A percentile compares a stretch with the other conserved stretches of the same genome.
Conservation (phyloP, 169 alveolate genomes). For the Plasmodium berghei region DNA sequence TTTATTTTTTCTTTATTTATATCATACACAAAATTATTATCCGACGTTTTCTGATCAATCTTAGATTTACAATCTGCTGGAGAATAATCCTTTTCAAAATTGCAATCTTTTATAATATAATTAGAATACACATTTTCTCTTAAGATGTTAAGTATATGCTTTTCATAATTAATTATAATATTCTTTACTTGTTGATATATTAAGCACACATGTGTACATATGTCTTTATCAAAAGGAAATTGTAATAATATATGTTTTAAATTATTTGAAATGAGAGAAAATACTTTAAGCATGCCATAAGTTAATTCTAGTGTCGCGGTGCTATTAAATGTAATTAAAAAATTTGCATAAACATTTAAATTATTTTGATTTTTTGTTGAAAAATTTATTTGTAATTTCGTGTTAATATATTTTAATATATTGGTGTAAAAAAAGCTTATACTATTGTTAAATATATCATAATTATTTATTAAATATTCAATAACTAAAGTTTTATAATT, state of each 20-base stretch:
- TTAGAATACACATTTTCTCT: slow-evolving; percentile 1
- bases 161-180: slow-evolving; percentile 55
- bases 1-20: background rate
- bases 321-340: slow-evolving; percentile 42
- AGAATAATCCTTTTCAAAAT: background rate
- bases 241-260: slow-evolving; percentile 67
- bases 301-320: slow-evolving; percentile 61
- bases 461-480: slow-evolving; percentile 72
- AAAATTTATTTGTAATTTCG: slow-evolving; percentile 58
- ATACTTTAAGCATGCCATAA: slow-evolving; percentile 27
- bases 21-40: background rate
- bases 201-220: slow-evolving; percentile 77
- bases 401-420: slow-evolving; percentile 54
- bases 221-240: slow-evolving; percentile 76
- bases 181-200: slow-evolving; percentile 55
- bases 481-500: slow-evolving; percentile 63
- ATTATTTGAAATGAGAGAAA: slow-evolving; percentile 60
- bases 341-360: slow-evolving; percentile 75
- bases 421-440: slow-evolving; percentile 23
- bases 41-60: background rate
- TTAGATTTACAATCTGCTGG: background rate
- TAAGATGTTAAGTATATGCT: slow-evolving; percentile 7
- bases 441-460: slow-evolving; percentile 30
- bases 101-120: background rate
- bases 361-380: slow-evolving; percentile 75